Conservation (phyloP, 108 stramenopile genomes). For the Cyclotella distinguenda region DNA sequence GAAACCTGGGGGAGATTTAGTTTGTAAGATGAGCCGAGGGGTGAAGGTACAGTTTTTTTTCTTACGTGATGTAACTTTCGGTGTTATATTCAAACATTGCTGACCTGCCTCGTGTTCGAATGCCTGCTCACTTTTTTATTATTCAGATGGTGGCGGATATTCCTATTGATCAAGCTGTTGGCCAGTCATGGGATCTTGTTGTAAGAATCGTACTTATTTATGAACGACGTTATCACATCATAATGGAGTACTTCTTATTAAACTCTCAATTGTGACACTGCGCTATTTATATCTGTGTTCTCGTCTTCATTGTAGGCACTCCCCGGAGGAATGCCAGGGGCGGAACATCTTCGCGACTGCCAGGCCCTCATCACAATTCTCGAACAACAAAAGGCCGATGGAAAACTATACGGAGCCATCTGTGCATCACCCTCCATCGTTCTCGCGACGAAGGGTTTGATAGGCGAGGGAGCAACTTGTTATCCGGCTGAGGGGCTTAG, state of each 20-base stretch:
- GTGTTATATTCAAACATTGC: neutral
- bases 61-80: neutral
- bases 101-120: neutral
- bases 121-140: neutral
- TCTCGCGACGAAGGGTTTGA: conserved; percentile 68
- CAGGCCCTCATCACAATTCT: conserved; percentile 60
- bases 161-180: conserved; percentile 76
- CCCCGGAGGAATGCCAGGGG: conserved; percentile 86
- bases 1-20: conserved; percentile 69
- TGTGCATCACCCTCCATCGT: conserved; percentile 91
- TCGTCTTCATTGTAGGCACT: conserved; percentile 43
- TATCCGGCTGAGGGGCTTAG: conserved; percentile 84
- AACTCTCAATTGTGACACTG: neutral
- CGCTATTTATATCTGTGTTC: no score
- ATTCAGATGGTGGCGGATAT: conserved; percentile 78
- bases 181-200: conserved; percentile 84
- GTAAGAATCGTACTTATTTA: conserved; percentile 5
- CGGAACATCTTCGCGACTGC: conserved; percentile 79
- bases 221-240: no score
- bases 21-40: conserved; percentile 84
- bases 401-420: conserved; percentile 74
- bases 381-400: conserved; percentile 63
- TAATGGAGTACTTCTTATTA: no score
- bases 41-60: conserved; percentile 55
- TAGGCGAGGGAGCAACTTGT: conserved; percentile 82